Base-by-base conservation (phyloP, 371 early-diverging fungal species). In the Haplosporangium sp. region DNA sequence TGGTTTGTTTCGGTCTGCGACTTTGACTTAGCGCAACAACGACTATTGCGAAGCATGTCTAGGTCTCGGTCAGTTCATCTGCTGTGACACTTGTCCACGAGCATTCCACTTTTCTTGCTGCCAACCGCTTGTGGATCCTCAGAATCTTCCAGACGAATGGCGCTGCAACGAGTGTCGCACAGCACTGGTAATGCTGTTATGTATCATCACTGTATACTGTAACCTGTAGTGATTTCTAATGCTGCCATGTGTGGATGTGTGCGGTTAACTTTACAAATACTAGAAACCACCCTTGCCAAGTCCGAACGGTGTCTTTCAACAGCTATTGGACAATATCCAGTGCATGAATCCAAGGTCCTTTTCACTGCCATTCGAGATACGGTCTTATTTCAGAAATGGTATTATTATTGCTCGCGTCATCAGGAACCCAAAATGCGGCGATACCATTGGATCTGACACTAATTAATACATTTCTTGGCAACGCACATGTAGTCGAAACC, bases 11-110 rank as follows among this genome's bases (percentile, higher is more conserved):
- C 43, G 7, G 41, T 53, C 2, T 2, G 29, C 29, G 7, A 23
- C 36, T 16, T 14, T 36, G 40, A 13, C 6, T 21, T 72, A 86
- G 84, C 21, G 61, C 55, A 87, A 87, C 62, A 83, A 89, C 57
- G 93, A 93, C 73, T 65, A 77, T 21, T 93, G 93, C 69, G 89
- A 88, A 55, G 83, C 87, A 0, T 93, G 93, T 68, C 82, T 84
- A 1, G 88, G 85, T 13, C 68, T 85, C 1, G 93, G 93, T 0
- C 83, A 86, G 55, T 89, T 93, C 52, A 67, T 93, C 56, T 93
- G 93, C 67, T 93, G 92, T 65, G 93, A 93, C 69, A 83, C 83
- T 11, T 93, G 93, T 58, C 93, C 93, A n/a, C 87, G 85, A 48
- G 89, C 88, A 6, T 92, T 91, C 73, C 93, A 93, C 65, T 91